Evolutionary conservation across 345 rosid species (phyloP).

Genomic region (Eucalyptus microcorys): DNA sequence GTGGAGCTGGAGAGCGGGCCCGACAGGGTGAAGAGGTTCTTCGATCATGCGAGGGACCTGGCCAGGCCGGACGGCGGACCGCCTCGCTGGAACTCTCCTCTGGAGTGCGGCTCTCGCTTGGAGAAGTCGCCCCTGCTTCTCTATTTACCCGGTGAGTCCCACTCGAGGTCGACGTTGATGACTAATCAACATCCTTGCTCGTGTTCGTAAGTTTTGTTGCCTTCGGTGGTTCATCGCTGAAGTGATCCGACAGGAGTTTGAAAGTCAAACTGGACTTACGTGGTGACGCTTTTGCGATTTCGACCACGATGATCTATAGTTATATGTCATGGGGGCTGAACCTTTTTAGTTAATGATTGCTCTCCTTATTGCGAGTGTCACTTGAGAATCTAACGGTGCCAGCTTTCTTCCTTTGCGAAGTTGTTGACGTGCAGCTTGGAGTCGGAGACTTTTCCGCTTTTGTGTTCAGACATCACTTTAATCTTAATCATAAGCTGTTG

Average conservation of each 20-base stretch:
- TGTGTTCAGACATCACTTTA: not conserved
- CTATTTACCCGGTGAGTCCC: constrained; percentile 55
- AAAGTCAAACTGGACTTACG: not conserved
- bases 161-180: not conserved
- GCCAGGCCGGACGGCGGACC: constrained; percentile 40
- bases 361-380: not conserved
- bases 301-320: not conserved
- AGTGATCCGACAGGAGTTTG: not conserved
- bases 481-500: not conserved
- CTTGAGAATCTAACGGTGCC: not conserved
- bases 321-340: not conserved
- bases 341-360: not conserved
- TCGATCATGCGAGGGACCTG: constrained; percentile 32
- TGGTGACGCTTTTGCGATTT: not conserved
- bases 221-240: not conserved
- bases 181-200: not conserved
- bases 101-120: constrained; percentile 32
- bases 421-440: not conserved
- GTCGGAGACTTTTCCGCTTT: not conserved
- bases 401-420: not conserved
- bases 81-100: constrained; percentile 68
- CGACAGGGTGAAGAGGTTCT: constrained; percentile 25
- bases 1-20: not conserved
- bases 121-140: constrained; percentile 57
- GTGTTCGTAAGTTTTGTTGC: not conserved